Conservation (phyloP, 2,329 filamentous ascomycete genomes). For the Fusarium fujikuroi region DNA sequence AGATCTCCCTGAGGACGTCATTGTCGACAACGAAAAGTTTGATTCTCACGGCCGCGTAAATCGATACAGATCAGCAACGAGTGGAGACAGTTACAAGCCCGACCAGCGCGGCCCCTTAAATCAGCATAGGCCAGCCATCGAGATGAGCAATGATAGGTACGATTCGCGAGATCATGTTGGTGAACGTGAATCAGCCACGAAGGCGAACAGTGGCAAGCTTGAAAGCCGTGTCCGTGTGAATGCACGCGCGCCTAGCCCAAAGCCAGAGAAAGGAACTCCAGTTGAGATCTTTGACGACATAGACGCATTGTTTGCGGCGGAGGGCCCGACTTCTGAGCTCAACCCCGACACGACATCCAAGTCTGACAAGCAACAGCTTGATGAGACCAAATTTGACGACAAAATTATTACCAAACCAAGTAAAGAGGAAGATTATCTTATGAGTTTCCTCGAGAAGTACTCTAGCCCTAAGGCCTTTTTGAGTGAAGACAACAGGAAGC, state of each 20-base stretch:
- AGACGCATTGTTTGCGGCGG: not conserved
- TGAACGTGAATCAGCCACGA: not conserved
- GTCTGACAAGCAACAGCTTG: not conserved
- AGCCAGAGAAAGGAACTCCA: not conserved
- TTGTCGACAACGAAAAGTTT: conserved; percentile 32
- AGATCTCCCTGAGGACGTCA: conserved; percentile 38
- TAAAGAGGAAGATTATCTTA: not conserved
- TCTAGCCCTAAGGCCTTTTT: not conserved
- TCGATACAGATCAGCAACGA: conserved; percentile 1
- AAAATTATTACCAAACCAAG: not conserved
- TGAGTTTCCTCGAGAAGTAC: conserved; percentile 8
- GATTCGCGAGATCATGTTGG: not conserved
- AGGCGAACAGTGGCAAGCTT: not conserved
- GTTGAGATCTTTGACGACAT: conserved; percentile 5
- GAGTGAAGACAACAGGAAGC: not conserved
- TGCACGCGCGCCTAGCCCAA: not conserved
- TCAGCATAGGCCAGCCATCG: not conserved
- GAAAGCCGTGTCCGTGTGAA: not conserved
- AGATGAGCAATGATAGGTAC: not conserved
- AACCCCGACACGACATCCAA: not conserved
- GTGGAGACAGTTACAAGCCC: not conserved
- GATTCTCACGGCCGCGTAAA: conserved; percentile 14
- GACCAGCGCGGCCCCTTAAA: not conserved
- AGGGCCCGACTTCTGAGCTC: not conserved
- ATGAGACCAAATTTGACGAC: not conserved